Conservation (phyloP, 1,284 basidiomycete genomes). For the Cronartium quercuum region DNA sequence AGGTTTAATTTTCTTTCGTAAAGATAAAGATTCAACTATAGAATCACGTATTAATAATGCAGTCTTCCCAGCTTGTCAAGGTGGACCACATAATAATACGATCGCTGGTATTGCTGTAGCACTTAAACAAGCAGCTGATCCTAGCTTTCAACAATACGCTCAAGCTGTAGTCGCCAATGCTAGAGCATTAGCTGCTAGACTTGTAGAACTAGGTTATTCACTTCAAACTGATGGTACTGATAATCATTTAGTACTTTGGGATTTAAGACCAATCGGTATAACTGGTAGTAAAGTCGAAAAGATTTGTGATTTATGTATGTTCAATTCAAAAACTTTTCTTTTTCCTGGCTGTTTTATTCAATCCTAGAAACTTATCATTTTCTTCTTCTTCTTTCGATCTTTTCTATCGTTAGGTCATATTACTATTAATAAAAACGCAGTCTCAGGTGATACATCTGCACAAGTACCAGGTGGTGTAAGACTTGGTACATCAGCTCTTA, state of each 20-base stretch:
- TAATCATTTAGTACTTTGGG: conserved; percentile 98
- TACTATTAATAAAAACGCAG: conserved; percentile 72
- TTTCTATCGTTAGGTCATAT: conserved; percentile 44
- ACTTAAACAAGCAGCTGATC: conserved; percentile 86
- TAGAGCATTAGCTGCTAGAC: conserved; percentile 63
- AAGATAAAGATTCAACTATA: conserved; percentile 77
- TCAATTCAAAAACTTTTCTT: conserved; percentile 41
- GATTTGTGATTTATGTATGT: conserved; percentile 94
- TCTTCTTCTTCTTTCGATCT: background rate
- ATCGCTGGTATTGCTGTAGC: conserved; percentile 93
- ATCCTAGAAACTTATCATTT: background rate
- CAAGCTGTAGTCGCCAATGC: conserved; percentile 90
- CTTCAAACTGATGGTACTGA: conserved; percentile 96
- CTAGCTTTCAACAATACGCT: conserved; percentile 86
- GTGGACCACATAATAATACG: conserved; percentile 99
- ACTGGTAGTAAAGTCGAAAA: conserved; percentile 98
- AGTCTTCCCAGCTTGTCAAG: conserved; percentile 99
- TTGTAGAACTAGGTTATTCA: conserved; percentile 76
- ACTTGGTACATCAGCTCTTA: conserved; percentile 87
- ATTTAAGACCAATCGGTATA: conserved; percentile 85
- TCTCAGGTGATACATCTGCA: conserved; percentile 89
- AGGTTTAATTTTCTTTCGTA: conserved; percentile 98
- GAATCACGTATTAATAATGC: conserved; percentile 96
- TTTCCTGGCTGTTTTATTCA: background rate
- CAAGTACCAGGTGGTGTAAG: conserved; percentile 96